A percentile compares a stretch with the other conserved stretches of the same genome.
Conservation (phyloP, 106 monocot genomes). For the Cymbidium sinense region DNA sequence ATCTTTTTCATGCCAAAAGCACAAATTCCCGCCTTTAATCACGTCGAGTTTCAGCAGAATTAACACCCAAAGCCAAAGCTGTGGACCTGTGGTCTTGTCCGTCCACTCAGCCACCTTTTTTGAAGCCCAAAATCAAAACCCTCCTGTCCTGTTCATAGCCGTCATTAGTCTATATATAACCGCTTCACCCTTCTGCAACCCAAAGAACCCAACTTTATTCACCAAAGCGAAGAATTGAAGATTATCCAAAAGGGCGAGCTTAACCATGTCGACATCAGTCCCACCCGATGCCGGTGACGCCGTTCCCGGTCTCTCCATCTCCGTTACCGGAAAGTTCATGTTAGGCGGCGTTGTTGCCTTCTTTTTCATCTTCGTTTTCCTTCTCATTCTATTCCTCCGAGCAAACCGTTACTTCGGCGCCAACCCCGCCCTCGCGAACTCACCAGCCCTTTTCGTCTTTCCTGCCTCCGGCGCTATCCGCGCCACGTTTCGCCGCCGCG, state of each 20-base stretch:
- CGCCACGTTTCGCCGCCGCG: neutral
- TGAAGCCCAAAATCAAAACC: too few species aligned
- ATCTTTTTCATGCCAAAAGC: too few species aligned
- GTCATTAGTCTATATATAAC: too few species aligned
- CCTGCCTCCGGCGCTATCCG: neutral
- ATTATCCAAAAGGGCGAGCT: neutral
- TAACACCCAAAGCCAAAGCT: too few species aligned
- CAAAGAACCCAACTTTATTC: too few species aligned
- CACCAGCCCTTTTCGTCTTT: neutral
- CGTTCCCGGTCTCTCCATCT: neutral
- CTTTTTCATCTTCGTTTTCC: neutral
- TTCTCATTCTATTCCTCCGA: constrained; percentile 15
- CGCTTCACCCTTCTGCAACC: too few species aligned
- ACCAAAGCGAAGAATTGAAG: too few species aligned
- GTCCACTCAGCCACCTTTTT: too few species aligned
- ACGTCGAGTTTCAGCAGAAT: too few species aligned
- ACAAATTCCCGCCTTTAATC: too few species aligned
- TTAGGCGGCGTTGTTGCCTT: constrained; percentile 5
- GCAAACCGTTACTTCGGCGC: neutral
- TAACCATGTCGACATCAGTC: neutral
- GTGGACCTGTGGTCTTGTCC: too few species aligned
- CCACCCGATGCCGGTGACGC: neutral
- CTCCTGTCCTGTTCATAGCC: too few species aligned
- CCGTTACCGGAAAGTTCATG: neutral
- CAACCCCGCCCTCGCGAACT: neutral